phyloP scores from a whole-genome alignment of 306 rosid genomes.

The Pyrus communis region DNA sequence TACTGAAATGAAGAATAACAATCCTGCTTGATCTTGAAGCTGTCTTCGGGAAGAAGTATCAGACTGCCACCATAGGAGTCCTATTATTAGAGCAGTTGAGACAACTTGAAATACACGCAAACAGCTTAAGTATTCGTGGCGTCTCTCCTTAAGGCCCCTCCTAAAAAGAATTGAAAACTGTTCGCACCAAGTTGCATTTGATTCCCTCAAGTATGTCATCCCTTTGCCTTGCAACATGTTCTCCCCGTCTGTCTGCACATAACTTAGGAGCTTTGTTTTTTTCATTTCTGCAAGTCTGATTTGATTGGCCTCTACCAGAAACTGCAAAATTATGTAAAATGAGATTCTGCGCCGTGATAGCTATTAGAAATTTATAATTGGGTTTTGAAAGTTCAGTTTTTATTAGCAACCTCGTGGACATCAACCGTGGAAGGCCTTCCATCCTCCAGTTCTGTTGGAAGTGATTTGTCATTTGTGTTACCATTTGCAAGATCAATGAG shows the following conservation, averaged over 20 bases:
- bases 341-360: neutral
- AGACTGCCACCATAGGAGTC: slow-evolving; percentile 91
- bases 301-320: slow-evolving; percentile 73
- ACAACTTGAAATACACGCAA: slow-evolving; percentile 82
- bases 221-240: slow-evolving; percentile 41
- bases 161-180: slow-evolving; percentile 61
- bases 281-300: slow-evolving; percentile 50
- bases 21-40: slow-evolving; percentile 90
- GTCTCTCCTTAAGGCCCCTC: slow-evolving; percentile 81
- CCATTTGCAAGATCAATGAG: slow-evolving; percentile 94
- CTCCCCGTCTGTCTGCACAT: slow-evolving; percentile 29
- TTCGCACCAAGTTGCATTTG: slow-evolving; percentile 83
- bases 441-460: slow-evolving; percentile 79
- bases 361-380: neutral
- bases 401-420: neutral
- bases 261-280: slow-evolving; percentile 56
- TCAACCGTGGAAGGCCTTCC: slow-evolving; percentile 58
- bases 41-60: slow-evolving; percentile 40
- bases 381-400: neutral
- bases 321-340: slow-evolving; percentile 28
- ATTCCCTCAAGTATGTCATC: slow-evolving; percentile 31
- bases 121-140: slow-evolving; percentile 85
- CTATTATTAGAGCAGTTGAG: slow-evolving; percentile 79
- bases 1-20: slow-evolving; percentile 87
- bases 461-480: slow-evolving; percentile 69